A percentile compares a stretch with the other conserved stretches of the same genome.
These are phyloP conservation scores for Scheffersomyces titani DNA, from an alignment of 1,139 yeast species.

Conservation along the genomic window DNA sequence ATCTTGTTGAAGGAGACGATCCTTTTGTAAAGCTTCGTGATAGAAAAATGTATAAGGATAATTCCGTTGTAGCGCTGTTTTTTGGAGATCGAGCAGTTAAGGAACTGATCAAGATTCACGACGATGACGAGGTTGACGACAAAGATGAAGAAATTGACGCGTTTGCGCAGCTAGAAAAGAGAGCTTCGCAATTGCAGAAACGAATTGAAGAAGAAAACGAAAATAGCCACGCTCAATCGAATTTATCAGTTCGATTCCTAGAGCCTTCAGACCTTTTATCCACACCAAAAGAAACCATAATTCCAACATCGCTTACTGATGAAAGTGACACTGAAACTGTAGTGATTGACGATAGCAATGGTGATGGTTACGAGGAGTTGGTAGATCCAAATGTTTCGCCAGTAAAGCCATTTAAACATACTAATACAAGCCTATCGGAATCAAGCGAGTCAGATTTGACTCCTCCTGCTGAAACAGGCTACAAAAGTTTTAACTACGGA, in stretches of 20 bases:
- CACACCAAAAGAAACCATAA: neutral
- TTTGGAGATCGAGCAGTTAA: neutral
- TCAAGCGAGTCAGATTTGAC: neutral
- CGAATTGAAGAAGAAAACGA: neutral
- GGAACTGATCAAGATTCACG: neutral
- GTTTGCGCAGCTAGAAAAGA: neutral
- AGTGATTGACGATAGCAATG: conserved; percentile 9
- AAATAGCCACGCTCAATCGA: neutral
- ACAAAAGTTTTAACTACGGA: neutral
- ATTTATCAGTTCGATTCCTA: neutral
- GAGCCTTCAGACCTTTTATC: neutral
- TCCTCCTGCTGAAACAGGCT: neutral
- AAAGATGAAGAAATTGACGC: neutral
- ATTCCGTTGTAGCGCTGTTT: neutral
- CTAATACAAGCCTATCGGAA: neutral
- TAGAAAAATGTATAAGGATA: neutral
- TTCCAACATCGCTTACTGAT: neutral
- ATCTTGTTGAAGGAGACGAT: neutral
- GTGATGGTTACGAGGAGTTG: neutral
- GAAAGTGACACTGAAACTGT: conserved; percentile 20
- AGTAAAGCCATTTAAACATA: neutral
- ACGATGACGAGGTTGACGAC: neutral
- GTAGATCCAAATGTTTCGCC: neutral
- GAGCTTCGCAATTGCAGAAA: neutral
- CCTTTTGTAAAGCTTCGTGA: neutral